phyloP scores from a whole-genome alignment of 2,329 filamentous ascomycete genomes.

The Volutella citrinella region DNA sequence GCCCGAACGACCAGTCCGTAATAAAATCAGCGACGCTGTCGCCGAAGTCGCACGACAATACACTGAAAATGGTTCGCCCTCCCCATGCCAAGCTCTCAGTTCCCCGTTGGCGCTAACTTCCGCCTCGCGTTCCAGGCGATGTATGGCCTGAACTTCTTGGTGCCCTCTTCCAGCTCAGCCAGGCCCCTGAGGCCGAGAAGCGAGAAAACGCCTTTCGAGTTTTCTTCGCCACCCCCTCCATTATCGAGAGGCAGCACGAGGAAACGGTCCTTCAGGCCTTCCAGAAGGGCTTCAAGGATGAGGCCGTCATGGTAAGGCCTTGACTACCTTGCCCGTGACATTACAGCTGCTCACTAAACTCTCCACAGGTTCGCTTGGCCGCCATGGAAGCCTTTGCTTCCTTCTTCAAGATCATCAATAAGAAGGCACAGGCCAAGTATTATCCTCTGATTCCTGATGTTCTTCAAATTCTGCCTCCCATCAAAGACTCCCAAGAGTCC shows the following conservation, averaged over 20 bases:
- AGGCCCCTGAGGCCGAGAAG: conserved; percentile 77
- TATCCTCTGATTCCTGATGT: conserved; percentile 84
- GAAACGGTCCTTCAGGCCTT: conserved; percentile 87
- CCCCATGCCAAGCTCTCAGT: background rate
- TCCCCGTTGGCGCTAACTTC: conserved; percentile 18
- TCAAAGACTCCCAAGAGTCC: conserved; percentile 88
- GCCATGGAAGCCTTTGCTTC: conserved; percentile 96
- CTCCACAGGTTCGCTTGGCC: conserved; percentile 72
- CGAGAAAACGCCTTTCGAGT: conserved; percentile 93
- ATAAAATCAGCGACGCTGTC: conserved; percentile 97
- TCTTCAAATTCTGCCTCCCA: conserved; percentile 87
- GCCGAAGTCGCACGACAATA: conserved; percentile 95
- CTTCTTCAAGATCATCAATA: conserved; percentile 88
- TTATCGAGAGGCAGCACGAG: conserved; percentile 95
- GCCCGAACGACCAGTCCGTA: conserved; percentile 70
- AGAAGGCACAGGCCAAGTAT: conserved; percentile 87
- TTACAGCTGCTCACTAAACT: too few species aligned
- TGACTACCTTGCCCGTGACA: too few species aligned
- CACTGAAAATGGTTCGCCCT: conserved; percentile 74
- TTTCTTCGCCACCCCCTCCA: conserved; percentile 89
- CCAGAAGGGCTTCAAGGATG: conserved; percentile 87
- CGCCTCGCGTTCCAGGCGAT: conserved; percentile 63
- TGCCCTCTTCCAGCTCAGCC: conserved; percentile 85
- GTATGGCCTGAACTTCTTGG: conserved; percentile 87
- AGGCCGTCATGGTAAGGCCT: conserved; percentile 66